phyloP scores from a whole-genome alignment of 2,329 filamentous ascomycete genomes.

The Ascosphaera acerosa region DNA sequence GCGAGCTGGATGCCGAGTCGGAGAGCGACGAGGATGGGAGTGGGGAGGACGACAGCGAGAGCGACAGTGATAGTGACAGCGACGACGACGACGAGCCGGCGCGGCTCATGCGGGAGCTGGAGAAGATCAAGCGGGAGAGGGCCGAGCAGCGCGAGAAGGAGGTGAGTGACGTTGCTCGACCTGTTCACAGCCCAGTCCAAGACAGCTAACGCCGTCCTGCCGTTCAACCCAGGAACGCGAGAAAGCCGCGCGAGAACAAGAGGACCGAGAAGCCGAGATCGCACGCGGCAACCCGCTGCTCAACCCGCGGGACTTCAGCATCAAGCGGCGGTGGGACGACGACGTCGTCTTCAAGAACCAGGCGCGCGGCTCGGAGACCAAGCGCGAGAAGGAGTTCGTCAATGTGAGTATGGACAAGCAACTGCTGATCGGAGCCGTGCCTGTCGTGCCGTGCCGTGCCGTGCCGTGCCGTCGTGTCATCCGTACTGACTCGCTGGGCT shows the following conservation, averaged over 20 bases:
- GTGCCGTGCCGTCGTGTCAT: no score
- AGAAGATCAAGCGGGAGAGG: constrained; percentile 75
- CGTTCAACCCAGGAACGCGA: constrained; percentile 59
- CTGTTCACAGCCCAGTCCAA: constrained; percentile 1
- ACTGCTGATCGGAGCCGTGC: no score
- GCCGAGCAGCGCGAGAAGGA: constrained; percentile 58
- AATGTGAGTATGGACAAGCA: constrained; percentile 64
- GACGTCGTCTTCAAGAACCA: constrained; percentile 99
- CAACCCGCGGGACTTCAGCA: constrained; percentile 66
- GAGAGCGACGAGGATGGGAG: constrained; percentile 35
- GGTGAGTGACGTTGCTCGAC: no score
- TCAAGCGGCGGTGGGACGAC: constrained; percentile 80
- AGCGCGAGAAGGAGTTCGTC: constrained; percentile 84
- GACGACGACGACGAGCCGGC: constrained; percentile 64
- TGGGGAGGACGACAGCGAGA: constrained; percentile 32
- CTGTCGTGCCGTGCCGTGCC: no score
- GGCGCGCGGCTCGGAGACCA: constrained; percentile 79
- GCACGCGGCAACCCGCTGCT: constrained; percentile 79
- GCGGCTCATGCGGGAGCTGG: constrained; percentile 73
- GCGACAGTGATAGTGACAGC: constrained; percentile 23
- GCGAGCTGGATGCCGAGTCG: constrained; percentile 65
- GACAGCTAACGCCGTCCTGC: no score
- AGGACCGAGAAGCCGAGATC: constrained; percentile 65
- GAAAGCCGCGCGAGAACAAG: constrained; percentile 54
- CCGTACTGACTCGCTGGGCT: no score